Conservation (phyloP, 2,329 filamentous ascomycete genomes). For the Colletotrichum orchidophilum region DNA sequence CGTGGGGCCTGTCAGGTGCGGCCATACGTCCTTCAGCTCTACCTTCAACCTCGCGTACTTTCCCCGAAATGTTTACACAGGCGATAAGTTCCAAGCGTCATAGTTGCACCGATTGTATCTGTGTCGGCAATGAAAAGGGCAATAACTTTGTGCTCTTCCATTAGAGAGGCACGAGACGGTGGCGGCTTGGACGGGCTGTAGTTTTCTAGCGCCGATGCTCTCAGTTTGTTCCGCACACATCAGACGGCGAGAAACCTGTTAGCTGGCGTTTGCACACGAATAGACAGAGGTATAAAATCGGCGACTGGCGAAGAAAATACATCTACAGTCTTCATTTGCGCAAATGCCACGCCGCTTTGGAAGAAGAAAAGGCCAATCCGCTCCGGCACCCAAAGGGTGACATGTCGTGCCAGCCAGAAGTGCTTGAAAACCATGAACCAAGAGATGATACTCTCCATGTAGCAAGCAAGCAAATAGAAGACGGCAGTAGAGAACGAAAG, state of each 20-base stretch:
- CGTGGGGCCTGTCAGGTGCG: neutral
- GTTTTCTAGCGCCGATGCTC: neutral
- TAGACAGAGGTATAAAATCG: neutral
- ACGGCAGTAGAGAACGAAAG: neutral
- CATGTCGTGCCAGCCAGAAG: neutral
- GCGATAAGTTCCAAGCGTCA: neutral
- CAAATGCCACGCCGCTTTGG: neutral
- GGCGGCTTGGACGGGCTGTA: neutral
- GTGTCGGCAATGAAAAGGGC: neutral
- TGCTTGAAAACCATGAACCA: neutral
- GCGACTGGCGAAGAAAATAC: accelerated
- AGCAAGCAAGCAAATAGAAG: neutral
- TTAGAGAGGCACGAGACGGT: neutral
- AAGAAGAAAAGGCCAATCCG: neutral
- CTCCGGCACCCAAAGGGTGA: neutral
- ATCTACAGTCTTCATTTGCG: neutral
- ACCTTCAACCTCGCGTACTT: neutral
- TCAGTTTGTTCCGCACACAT: neutral
- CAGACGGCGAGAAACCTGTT: neutral
- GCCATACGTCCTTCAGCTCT: neutral
- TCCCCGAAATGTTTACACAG: neutral
- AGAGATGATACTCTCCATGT: neutral
- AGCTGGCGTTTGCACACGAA: neutral
- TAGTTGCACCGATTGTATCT: neutral
- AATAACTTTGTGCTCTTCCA: neutral